Conservation (phyloP, 768 basidiomycete species). For the Gymnopilus junonius region DNA sequence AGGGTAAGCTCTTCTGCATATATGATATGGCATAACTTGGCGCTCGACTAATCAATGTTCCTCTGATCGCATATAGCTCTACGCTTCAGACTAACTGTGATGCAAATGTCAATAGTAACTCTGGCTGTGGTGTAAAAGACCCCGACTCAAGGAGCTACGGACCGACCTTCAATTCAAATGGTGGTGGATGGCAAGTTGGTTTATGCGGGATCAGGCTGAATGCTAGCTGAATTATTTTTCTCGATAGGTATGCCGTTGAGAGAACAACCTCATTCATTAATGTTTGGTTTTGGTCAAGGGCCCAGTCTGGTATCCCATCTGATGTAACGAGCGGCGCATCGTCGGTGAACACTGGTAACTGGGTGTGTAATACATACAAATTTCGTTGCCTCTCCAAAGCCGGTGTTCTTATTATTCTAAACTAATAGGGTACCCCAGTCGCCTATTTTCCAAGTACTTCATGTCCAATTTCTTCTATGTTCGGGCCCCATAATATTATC, state of each 20-base stretch:
- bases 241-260: constrained; percentile 66
- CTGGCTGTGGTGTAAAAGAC: constrained; percentile 58
- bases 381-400: not conserved
- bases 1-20: constrained; percentile 39
- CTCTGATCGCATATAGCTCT: constrained; percentile 29
- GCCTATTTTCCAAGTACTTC: constrained; percentile 65
- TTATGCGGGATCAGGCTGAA: not conserved
- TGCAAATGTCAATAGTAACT: constrained; percentile 48
- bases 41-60: not conserved
- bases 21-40: not conserved
- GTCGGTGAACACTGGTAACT: constrained; percentile 51
- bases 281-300: constrained; percentile 74
- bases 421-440: constrained; percentile 57
- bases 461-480: constrained; percentile 60
- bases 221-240: no score
- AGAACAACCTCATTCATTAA: constrained; percentile 61
- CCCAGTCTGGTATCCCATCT: constrained; percentile 45
- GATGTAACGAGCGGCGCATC: constrained; percentile 48
- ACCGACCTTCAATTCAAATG: constrained; percentile 57
- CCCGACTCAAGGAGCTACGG: constrained; percentile 54
- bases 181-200: constrained; percentile 61
- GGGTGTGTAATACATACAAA: constrained; percentile 45
- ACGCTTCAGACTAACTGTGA: constrained; percentile 52
- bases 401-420: not conserved
- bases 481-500: constrained; percentile 63